Evolutionary conservation across 495 filamentous ascomycete species (phyloP), one percentile per base, ranked within the genome.

Genomic region (Massariosphaeria phaeospora): DNA sequence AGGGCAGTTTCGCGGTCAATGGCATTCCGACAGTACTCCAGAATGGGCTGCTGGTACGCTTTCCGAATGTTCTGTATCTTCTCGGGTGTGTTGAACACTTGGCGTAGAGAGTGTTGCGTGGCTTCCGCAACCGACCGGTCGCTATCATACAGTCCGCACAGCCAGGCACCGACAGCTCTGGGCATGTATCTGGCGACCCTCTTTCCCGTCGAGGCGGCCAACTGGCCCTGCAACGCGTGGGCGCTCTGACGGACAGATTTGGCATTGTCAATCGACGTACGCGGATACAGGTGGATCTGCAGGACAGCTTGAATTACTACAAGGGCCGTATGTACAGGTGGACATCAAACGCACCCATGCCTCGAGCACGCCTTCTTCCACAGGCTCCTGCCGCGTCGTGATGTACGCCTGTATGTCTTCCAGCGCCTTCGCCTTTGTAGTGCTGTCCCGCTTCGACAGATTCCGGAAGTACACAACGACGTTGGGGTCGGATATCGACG

Each of bases 381-480:
- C 67, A 7, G 79, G 83, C 1, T 74, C 77, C 47, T 74, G 63
- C 40, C 75, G 50, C 46, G 70, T 67, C 59, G 74, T 50, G n/a
- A 89, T 72, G 62, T 84, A 79, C 33, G 77, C 66, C 39, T 84
- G 78, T 27, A 99, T 67, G 35, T 96, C 91, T 48, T 97, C 91
- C 43, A 99, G 67, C 0, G 89, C 93, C 67, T 94, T 96, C n/a
- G 84, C 76, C 62, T 94, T 91, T 24, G 94, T 99, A 12, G 81
- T 91, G 52, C 84, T 84, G 72, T 96, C 91, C 69, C 89, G 95
- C 72, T 97, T 99, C 40, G 82, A 77, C 13, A 96, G 75, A 61
- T 91, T 94, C 67, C 96, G 95, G 75, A 95, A 91, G 18, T 84
- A 79, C 8, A 99, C 90, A 12, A 88, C 80, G 41, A 93, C 73